phyloP scores from a whole-genome alignment of 1,284 basidiomycete species.

The Microbotryomycetes sp. region DNA sequence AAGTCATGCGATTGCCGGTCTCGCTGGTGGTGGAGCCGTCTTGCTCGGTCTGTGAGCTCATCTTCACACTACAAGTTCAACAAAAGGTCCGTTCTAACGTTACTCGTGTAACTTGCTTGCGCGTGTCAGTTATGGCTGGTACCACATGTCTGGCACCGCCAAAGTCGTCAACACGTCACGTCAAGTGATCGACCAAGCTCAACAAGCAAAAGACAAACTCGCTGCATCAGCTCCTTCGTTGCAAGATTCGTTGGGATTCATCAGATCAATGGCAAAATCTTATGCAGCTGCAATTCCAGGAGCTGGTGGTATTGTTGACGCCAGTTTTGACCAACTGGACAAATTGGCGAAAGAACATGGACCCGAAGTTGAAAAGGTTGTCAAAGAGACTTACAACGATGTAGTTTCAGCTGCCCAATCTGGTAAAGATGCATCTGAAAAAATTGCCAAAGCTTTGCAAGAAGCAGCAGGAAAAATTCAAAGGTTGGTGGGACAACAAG shows the following conservation, averaged over 20 bases:
- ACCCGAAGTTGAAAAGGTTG: constrained; percentile 46
- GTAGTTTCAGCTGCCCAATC: constrained; percentile 22
- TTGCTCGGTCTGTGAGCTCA: constrained; percentile 36
- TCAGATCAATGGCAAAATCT: constrained; percentile 46
- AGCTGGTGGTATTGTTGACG: constrained; percentile 46
- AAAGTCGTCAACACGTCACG: constrained; percentile 44
- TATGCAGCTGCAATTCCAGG: constrained; percentile 46
- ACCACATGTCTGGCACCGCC: constrained; percentile 47
- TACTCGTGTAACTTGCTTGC: not conserved
- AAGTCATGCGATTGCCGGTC: constrained; percentile 43
- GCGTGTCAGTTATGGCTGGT: constrained; percentile 43
- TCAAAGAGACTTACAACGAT: constrained; percentile 36
- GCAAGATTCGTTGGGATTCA: constrained; percentile 46
- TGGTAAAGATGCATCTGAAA: constrained; percentile 24
- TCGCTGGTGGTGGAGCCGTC: constrained; percentile 44
- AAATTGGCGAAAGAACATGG: constrained; percentile 46
- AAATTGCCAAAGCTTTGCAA: constrained; percentile 15
- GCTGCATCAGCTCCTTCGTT: constrained; percentile 41
- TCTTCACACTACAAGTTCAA: constrained; percentile 9
- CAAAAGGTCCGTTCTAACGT: too few relatives aligned
- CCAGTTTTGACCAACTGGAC: constrained; percentile 48
- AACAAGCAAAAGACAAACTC: constrained; percentile 44
- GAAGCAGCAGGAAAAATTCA: constrained; percentile 22
- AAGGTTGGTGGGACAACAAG: constrained; percentile 29
- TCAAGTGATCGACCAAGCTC: constrained; percentile 41